These are phyloP conservation scores for Gynandropsis gynandra DNA, from an alignment of 345 rosid genomes.

Conservation along the genomic window DNA sequence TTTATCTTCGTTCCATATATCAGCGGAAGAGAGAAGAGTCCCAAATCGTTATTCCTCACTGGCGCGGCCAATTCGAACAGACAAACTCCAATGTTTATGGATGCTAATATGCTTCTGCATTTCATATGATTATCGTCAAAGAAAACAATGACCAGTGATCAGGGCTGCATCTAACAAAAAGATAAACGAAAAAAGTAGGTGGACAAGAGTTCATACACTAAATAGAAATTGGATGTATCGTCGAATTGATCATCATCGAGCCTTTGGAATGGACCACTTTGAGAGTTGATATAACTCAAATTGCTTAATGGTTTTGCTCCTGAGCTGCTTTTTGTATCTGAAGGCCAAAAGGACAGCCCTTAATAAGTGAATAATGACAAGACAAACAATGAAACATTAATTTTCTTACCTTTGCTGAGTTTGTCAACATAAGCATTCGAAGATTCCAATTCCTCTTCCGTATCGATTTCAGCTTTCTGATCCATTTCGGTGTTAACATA, in stretches of 20 bases:
- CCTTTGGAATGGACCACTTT: conserved; percentile 14
- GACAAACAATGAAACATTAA: conserved; percentile 1
- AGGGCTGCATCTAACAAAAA: not conserved
- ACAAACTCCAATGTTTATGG: conserved; percentile 70
- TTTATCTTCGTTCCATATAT: conserved; percentile 88
- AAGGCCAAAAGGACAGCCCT: conserved; percentile 6
- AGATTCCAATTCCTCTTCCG: conserved; percentile 33
- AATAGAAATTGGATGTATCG: conserved; percentile 56
- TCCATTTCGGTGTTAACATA: conserved; percentile 4
- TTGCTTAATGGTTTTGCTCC: conserved; percentile 24
- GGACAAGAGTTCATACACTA: conserved; percentile 34
- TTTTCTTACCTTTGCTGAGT: conserved; percentile 36
- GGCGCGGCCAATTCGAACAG: conserved; percentile 82
- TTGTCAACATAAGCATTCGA: conserved; percentile 53
- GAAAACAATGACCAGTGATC: not conserved
- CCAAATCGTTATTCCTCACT: conserved; percentile 50
- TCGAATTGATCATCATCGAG: conserved; percentile 32
- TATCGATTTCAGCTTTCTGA: conserved; percentile 17
- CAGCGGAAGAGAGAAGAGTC: conserved; percentile 59
- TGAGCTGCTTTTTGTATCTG: conserved; percentile 32
- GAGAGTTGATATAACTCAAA: conserved; percentile 6
- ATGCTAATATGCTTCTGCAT: conserved; percentile 59
- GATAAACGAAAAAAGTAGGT: not conserved
- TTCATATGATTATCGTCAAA: too few relatives aligned
- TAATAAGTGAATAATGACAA: conserved; percentile 4